phyloP scores from a whole-genome alignment of 2,329 filamentous ascomycete genomes.

The Leptodontidium sp. region DNA sequence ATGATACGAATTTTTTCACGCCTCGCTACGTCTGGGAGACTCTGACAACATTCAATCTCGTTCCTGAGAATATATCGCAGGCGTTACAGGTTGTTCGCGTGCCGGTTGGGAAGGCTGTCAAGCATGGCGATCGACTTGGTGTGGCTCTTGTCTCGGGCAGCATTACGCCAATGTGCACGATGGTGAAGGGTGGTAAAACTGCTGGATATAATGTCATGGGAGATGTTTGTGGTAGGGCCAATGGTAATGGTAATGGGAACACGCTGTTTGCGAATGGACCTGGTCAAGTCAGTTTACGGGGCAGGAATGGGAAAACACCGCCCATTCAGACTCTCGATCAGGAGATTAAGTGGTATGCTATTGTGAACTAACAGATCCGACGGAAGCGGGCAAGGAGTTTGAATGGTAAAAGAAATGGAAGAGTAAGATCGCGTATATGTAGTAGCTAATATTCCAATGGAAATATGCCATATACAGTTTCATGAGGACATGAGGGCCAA shows the following conservation, averaged over 20 bases:
- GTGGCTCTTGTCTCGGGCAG: conserved; percentile 34
- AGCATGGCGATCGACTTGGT: conserved; percentile 34
- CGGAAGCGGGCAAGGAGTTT: background rate
- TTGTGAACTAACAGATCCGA: conserved; percentile 1
- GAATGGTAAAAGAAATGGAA: background rate
- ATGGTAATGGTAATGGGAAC: conserved; percentile 18
- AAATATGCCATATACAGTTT: background rate
- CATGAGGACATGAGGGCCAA: too few relatives aligned
- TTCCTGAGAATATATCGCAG: conserved; percentile 17
- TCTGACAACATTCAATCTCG: conserved; percentile 28
- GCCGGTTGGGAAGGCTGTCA: conserved; percentile 25
- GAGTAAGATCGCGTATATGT: background rate
- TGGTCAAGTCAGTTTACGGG: conserved; percentile 32
- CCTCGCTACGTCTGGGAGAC: conserved; percentile 39
- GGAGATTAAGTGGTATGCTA: conserved; percentile 37
- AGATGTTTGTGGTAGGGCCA: too few relatives aligned
- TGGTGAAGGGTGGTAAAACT: conserved; percentile 21
- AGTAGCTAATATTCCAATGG: background rate
- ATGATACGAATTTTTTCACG: conserved; percentile 37
- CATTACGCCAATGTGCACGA: conserved; percentile 33
- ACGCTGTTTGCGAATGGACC: conserved; percentile 37
- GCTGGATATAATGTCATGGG: background rate
- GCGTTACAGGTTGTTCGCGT: conserved; percentile 29
- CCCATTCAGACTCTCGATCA: conserved; percentile 27
- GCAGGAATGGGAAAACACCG: conserved; percentile 24